Evolutionary conservation across 306 rosid genomes (phyloP), one percentile per base, ranked within the genome.

Genomic region (Begonia fuchsioides): DNA sequence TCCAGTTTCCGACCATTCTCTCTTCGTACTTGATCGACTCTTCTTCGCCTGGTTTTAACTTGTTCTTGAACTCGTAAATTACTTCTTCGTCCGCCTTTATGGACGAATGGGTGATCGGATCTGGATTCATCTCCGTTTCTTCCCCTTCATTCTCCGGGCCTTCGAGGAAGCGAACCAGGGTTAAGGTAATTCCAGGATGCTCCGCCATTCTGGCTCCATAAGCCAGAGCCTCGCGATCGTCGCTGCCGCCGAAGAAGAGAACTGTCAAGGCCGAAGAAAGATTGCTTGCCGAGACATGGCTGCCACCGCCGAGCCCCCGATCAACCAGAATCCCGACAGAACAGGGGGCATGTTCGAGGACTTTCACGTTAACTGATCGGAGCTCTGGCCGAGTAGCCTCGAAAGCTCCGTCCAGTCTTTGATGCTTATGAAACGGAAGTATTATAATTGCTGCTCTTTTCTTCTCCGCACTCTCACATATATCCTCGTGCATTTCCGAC

Each of bases 311-410:
- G 13, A 10, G 13, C 2, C 86, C 83, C 0, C 93, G 76, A 74
- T 82, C 86, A 13, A 82, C 76, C 14, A 82, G 38, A 47, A 82
- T 78, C 40, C 78, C 86, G 9, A 78, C 86, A 0, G 86, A 78
- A 57, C 93, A 82, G 0, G 76, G 71, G 14, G 93, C 80, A 0
- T 64, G 58, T 16, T 59, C 68, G 7, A 82, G 78, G 43, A 78
- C 86, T 44, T 55, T 55, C 38, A 17, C 54, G 50, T 82, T 82
- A 2, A 77, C 66, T 32, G 12, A 50, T 12, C 74, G 56, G 44
- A 54, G 78, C 11, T 72, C 83, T 3, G 60, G 12, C 43, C 86
- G 57, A 5, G 72, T 59, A 1, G 57, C 69, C 54, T 75, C 93
- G 14, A 76, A 47, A 1, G 60, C 12, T 5, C 93, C 93, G 45